phyloP scores from a whole-genome alignment of 192 early-diverging fungal genomes.

The Lobosporangium transversale region DNA sequence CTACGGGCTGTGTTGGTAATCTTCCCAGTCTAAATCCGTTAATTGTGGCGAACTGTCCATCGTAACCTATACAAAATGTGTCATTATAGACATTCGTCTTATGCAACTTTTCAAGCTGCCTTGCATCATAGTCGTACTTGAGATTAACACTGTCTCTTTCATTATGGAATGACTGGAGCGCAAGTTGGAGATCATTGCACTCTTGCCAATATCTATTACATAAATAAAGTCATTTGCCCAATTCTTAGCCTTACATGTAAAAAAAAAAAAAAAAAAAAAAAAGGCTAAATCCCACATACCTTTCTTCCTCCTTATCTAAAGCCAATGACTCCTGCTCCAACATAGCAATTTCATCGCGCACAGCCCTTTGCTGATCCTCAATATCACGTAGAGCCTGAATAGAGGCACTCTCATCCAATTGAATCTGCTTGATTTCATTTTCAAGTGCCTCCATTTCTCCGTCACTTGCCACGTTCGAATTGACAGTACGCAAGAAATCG shows the following conservation, averaged over 20 bases:
- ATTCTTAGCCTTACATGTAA: too few species aligned
- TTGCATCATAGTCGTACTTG: slow-evolving; percentile 78
- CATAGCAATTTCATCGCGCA: slow-evolving; percentile 56
- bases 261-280: background rate
- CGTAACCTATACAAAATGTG: slow-evolving; percentile 87
- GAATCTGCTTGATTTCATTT: slow-evolving; percentile 62
- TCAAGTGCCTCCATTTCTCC: slow-evolving; percentile 61
- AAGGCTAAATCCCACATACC: slow-evolving; percentile 33
- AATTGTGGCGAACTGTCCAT: slow-evolving; percentile 90
- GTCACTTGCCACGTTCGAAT: slow-evolving; percentile 58
- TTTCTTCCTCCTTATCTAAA: slow-evolving; percentile 68
- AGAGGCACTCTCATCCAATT: slow-evolving; percentile 46
- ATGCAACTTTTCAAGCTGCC: slow-evolving; percentile 84
- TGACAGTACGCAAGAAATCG: slow-evolving; percentile 71
- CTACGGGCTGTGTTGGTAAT: slow-evolving; percentile 79
- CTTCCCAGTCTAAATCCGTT: slow-evolving; percentile 93
- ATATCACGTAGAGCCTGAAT: slow-evolving; percentile 62
- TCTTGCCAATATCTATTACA: slow-evolving; percentile 69
- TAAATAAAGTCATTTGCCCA: background rate
- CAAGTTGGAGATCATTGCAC: slow-evolving; percentile 75
- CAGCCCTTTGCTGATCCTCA: slow-evolving; percentile 54
- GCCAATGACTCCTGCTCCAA: slow-evolving; percentile 64
- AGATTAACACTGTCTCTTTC: slow-evolving; percentile 84
- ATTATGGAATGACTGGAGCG: slow-evolving; percentile 71
- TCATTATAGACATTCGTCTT: slow-evolving; percentile 97